These are phyloP conservation scores for Diaporthe capsici DNA, from an alignment of 2,329 filamentous ascomycete genomes.

Conservation along the genomic window DNA sequence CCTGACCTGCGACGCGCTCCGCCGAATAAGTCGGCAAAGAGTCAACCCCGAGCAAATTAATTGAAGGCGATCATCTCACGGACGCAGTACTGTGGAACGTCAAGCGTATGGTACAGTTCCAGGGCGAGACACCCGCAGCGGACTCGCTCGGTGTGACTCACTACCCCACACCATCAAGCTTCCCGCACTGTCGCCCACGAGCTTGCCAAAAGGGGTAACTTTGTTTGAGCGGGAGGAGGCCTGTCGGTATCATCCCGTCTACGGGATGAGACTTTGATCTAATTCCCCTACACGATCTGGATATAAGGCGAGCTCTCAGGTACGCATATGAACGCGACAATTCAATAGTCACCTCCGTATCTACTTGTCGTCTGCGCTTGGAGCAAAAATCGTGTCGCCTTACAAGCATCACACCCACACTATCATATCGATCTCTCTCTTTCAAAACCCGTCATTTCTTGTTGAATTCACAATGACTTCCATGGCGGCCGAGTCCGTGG, in stretches of 20 bases:
- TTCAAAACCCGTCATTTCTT: background rate
- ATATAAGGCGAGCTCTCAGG: background rate
- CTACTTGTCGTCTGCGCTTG: background rate
- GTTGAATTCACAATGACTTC: constrained; percentile 57
- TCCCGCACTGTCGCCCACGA: background rate
- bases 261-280: no score
- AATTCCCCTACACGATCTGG: no score
- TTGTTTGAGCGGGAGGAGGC: background rate
- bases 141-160: constrained; percentile 24
- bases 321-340: background rate
- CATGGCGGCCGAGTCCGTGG: constrained; percentile 63
- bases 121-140: background rate
- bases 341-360: background rate
- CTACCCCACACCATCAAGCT: constrained; percentile 23
- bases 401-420: no score
- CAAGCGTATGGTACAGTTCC: background rate
- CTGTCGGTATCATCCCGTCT: background rate
- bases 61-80: background rate
- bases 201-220: constrained; percentile 22
- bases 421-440: background rate
- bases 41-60: background rate
- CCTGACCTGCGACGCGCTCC: background rate
- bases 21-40: background rate
- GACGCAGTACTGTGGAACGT: background rate
- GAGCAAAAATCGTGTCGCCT: background rate